Conservation (phyloP, 1,139 yeast species). For the Magnusiomyces fungicola region DNA sequence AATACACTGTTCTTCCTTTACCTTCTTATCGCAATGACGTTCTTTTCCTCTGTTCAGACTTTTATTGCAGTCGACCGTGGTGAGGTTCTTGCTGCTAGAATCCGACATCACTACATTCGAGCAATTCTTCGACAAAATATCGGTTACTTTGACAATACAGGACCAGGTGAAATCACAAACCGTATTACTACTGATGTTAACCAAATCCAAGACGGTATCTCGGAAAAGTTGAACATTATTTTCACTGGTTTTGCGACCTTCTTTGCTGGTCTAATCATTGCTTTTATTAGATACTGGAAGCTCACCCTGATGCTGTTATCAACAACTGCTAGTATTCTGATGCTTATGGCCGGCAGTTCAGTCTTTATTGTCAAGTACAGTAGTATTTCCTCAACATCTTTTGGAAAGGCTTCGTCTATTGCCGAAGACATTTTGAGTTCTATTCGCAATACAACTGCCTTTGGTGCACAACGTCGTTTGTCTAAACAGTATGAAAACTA, state of each 20-base stretch:
- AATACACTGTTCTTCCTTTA: conserved; percentile 35
- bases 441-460: conserved; percentile 38
- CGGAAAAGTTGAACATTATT: conserved; percentile 39
- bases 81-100: conserved; percentile 37
- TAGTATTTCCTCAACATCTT: conserved; percentile 26
- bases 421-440: conserved; percentile 40
- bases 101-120: conserved; percentile 34
- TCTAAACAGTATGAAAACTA: conserved; percentile 30
- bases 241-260: conserved; percentile 35
- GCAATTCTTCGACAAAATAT: conserved; percentile 39
- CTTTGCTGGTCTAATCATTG: conserved; percentile 37
- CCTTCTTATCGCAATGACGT: conserved; percentile 35
- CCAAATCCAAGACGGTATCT: conserved; percentile 39
- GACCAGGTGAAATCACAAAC: conserved; percentile 40
- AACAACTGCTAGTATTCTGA: conserved; percentile 30
- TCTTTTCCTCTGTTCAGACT: conserved; percentile 30
- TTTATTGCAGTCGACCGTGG: conserved; percentile 36
- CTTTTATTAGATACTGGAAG: conserved; percentile 36
- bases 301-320: conserved; percentile 35
- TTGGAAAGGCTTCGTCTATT: conserved; percentile 34
- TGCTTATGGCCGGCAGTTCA: conserved; percentile 27
- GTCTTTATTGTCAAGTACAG: conserved; percentile 32
- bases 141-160: conserved; percentile 41
- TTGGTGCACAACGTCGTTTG: conserved; percentile 37
- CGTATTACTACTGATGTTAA: conserved; percentile 40